phyloP scores from a whole-genome alignment of 176 grass and related monocot genomes.

The Carex kokanica region DNA sequence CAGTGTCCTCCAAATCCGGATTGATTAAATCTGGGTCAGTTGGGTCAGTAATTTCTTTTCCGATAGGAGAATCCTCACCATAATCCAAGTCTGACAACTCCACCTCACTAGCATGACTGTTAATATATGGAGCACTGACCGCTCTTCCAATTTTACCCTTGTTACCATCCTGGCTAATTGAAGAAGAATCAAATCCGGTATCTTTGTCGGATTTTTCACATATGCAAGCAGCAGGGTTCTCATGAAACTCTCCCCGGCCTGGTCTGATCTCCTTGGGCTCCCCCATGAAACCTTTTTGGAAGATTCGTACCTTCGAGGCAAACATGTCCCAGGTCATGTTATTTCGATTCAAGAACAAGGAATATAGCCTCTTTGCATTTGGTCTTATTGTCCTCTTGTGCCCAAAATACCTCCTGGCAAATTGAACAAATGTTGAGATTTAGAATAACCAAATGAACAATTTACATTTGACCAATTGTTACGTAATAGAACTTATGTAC shows the following conservation, averaged over 20 bases:
- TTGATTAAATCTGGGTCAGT: constrained; percentile 4
- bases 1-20: constrained; percentile 9
- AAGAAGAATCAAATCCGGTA: not conserved
- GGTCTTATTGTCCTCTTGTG: constrained; percentile 84
- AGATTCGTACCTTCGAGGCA: constrained; percentile 39
- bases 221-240: constrained; percentile 64
- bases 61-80: constrained; percentile 11
- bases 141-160: not conserved
- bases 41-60: not conserved
- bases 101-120: constrained; percentile 16
- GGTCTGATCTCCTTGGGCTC: constrained; percentile 60
- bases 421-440: not conserved
- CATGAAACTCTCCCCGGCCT: constrained; percentile 83
- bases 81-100: constrained; percentile 15
- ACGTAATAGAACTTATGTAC: not conserved
- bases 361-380: constrained; percentile 76
- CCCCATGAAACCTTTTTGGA: constrained; percentile 80
- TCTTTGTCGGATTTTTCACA: constrained; percentile 37
- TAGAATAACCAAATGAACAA: not conserved
- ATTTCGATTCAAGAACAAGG: constrained; percentile 48
- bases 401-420: constrained; percentile 72
- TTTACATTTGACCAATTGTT: not conserved
- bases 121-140: constrained; percentile 16
- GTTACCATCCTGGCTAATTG: constrained; percentile 4
- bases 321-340: constrained; percentile 81